Evolutionary conservation across 805 yeast genomes (phyloP), one percentile per base, ranked within the genome.

Genomic region (Saccharomycopsis guyanensis): DNA sequence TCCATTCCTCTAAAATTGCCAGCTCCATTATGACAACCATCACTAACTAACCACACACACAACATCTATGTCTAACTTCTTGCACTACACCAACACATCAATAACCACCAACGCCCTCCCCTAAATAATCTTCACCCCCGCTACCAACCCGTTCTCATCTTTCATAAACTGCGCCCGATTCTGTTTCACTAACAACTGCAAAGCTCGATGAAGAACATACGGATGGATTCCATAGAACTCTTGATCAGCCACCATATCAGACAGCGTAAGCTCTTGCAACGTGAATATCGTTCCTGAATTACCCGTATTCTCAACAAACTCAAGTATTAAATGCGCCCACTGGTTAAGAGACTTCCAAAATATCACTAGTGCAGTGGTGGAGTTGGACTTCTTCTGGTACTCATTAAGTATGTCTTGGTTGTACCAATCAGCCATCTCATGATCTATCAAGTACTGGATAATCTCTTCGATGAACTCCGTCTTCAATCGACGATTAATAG

Each of bases 201-300:
- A 58, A 2, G 82, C 77, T 50, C 66, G 65, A 8, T 70, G 66
- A 47, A 89, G 61, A 12, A 86, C 57, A 12, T 59, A 57, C 32
- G 73, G 66, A 54, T 85, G 87, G 54, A 88, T 71, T 12, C 77
- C 77, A 45, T 71, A 70, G 55, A 89, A 80, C 38, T 75, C 82
- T 56, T 79, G 77, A 3, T 71, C 68, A 1, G 60, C 48, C 1
- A 76, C 73, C 44, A 74, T 62, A 38, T 83, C 91, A 44, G 85
- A 82, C 47, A 76, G 74, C 0, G 81, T 68, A 32, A 91, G 60
- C 62, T 91, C 97, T 61, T 85, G 88, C 13, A 88, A 62, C 0
- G 97, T 91, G 43, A 91, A 64, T 1, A 91, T 82, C 1, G 82
- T 69, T 4, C 86, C 85, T 45, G 72, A 66, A 57, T 87, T 95